These are phyloP conservation scores for Sarocladiaceae sp. DNA, from an alignment of 2,329 filamentous ascomycete genomes.

Conservation along the genomic window DNA sequence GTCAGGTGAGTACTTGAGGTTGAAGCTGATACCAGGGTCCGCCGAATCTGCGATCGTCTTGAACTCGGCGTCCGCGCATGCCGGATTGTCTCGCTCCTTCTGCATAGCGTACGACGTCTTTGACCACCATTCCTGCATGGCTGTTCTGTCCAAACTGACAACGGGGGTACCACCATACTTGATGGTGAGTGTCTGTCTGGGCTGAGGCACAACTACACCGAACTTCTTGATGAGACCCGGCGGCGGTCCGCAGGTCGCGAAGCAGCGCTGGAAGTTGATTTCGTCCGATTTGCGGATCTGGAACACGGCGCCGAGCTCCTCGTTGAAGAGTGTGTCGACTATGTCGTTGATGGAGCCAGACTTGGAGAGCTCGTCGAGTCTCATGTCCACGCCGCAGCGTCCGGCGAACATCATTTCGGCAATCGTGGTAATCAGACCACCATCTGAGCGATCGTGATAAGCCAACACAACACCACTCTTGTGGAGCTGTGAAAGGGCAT, in stretches of 20 bases:
- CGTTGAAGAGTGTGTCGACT: constrained; percentile 82
- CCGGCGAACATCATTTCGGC: constrained; percentile 99
- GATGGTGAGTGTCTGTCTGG: constrained; percentile 72
- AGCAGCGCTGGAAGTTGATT: constrained; percentile 78
- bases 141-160: constrained; percentile 60
- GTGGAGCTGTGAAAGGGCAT: constrained; percentile 66
- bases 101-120: constrained; percentile 89
- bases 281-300: constrained; percentile 84
- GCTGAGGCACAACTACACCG: constrained; percentile 62
- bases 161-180: constrained; percentile 63
- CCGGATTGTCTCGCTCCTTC: constrained; percentile 78
- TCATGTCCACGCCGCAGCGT: constrained; percentile 78
- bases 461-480: constrained; percentile 65
- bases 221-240: constrained; percentile 77
- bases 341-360: constrained; percentile 57
- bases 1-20: constrained; percentile 70
- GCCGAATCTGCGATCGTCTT: constrained; percentile 64
- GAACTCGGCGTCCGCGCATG: constrained; percentile 79
- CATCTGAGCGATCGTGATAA: constrained; percentile 92
- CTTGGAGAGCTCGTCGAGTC: constrained; percentile 67
- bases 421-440: constrained; percentile 82
- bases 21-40: constrained; percentile 81
- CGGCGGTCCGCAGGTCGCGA: constrained; percentile 83
- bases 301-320: constrained; percentile 94
- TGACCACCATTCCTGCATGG: constrained; percentile 83